Evolutionary conservation across 768 basidiomycete genomes (phyloP), one percentile per base, ranked within the genome.

Genomic region (Tulasnella sp.): DNA sequence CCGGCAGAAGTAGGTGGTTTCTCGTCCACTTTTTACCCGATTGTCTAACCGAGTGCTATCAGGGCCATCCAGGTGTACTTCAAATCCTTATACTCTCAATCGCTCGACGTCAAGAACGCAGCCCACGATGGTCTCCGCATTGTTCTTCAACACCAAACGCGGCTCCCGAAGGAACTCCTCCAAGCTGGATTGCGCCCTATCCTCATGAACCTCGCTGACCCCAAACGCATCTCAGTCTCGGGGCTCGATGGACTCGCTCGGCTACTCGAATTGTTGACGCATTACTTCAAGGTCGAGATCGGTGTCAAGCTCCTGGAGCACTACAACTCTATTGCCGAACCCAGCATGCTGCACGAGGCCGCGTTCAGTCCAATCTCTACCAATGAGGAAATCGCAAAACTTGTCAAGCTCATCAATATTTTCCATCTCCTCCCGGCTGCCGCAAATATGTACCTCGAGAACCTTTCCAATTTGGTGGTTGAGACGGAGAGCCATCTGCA

Each of bases 201-300:
- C 82, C 86, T 99, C 79, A 98, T 98, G 93, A 99, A 99, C 84
- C 90, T 99, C 36, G 96, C 97, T 2, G 98, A 99, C 85, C 94
- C 97, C 48, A 97, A 97, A 83, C 91, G 95, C 46, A 89, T 99
- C 44, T 96, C 95, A 9, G 94, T 98, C 36, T 90, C 94, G 6
- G 97, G 97, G 14, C 84, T 97, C 78, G 96, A 99, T 84, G 98
- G 98, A 3, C 88, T 99, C 34, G 97, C 97, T 18, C 92, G 97
- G 18, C 89, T 99, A 74, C 88, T 99, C 74, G 96, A 98, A 84
- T 89, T 99, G 9, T 86, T 99, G 78, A 98, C 96, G 52, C 98
- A 98, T 85, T 99, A 99, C 86, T 99, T 99, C 91, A 99, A 98
- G 85, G 97, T 99, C 24, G 98, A 99, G 87, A 99, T 99, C 80